These are phyloP conservation scores for Apophysomyces trapeziformis DNA, from an alignment of 371 early-diverging fungal genomes.

Conservation along the genomic window DNA sequence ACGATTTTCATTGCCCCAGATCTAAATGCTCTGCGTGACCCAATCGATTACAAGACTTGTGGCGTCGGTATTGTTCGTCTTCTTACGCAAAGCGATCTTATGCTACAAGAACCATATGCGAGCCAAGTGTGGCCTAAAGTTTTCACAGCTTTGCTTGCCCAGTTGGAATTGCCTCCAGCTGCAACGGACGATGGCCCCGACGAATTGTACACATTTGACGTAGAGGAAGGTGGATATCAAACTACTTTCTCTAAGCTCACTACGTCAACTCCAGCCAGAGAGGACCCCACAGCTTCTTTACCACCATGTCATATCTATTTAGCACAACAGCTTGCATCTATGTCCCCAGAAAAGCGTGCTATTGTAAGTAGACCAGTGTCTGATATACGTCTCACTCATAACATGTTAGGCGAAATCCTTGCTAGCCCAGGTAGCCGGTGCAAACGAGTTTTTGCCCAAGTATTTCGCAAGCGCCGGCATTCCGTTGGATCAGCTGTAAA, in stretches of 20 bases:
- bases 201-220: slow-evolving; percentile 71
- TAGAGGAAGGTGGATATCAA: slow-evolving; percentile 81
- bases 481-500: slow-evolving; percentile 33
- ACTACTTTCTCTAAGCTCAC: slow-evolving; percentile 72
- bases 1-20: slow-evolving; percentile 73
- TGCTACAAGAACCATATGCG: slow-evolving; percentile 56
- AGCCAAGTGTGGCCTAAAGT: slow-evolving; percentile 58
- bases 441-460: slow-evolving; percentile 37
- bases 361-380: slow-evolving; percentile 13
- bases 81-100: slow-evolving; percentile 55
- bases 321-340: slow-evolving; percentile 40
- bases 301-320: slow-evolving; percentile 41
- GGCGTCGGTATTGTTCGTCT: slow-evolving; percentile 71
- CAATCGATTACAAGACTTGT: slow-evolving; percentile 74
- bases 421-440: slow-evolving; percentile 28
- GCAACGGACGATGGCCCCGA: slow-evolving; percentile 66
- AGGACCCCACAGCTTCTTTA: slow-evolving; percentile 49
- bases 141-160: slow-evolving; percentile 47
- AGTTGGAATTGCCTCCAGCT: slow-evolving; percentile 63
- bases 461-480: slow-evolving; percentile 46
- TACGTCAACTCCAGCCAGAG: slow-evolving; percentile 51
- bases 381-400: neutral
- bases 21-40: slow-evolving; percentile 63
- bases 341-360: slow-evolving; percentile 40
- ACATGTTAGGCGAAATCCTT: slow-evolving; percentile 22